These are phyloP conservation scores for Corniculantispora saksenae DNA, from an alignment of 2,329 filamentous ascomycete species.

Conservation along the genomic window DNA sequence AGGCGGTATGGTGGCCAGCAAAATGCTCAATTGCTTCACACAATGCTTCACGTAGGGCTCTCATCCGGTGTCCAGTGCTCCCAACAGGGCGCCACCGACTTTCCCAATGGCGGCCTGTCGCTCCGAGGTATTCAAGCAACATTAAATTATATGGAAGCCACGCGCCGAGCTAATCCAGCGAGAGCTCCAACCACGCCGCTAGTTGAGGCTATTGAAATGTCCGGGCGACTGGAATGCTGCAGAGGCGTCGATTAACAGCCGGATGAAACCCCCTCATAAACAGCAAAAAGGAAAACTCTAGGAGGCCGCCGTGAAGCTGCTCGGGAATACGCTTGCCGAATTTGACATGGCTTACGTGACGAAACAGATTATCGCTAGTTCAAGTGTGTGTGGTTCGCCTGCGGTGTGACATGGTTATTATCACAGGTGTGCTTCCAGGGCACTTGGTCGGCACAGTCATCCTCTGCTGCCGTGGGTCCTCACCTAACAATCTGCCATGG, in stretches of 20 bases:
- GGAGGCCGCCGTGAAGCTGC: neutral
- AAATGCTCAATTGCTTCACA: neutral
- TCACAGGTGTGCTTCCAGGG: neutral
- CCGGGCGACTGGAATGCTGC: constrained; percentile 1
- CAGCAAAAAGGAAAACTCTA: neutral
- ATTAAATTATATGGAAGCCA: neutral
- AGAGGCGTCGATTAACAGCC: neutral
- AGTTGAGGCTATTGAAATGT: neutral
- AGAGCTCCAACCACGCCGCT: neutral
- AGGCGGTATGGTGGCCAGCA: neutral
- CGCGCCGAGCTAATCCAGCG: neutral
- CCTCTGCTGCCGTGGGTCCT: neutral
- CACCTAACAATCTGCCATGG: neutral
- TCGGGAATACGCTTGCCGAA: constrained; percentile 2
- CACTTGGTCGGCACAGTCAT: neutral
- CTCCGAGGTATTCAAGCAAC: neutral
- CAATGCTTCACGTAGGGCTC: neutral
- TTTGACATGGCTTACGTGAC: constrained; percentile 1
- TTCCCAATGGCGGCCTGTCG: too few relatives aligned
- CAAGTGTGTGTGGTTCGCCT: neutral
- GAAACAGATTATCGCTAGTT: neutral
- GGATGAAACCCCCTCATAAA: neutral
- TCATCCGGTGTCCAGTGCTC: neutral
- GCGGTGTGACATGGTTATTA: neutral
- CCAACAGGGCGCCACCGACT: neutral